Base-by-base conservation (phyloP, 352 stramenopile species). In the Phytophthora chlamydospora region DNA sequence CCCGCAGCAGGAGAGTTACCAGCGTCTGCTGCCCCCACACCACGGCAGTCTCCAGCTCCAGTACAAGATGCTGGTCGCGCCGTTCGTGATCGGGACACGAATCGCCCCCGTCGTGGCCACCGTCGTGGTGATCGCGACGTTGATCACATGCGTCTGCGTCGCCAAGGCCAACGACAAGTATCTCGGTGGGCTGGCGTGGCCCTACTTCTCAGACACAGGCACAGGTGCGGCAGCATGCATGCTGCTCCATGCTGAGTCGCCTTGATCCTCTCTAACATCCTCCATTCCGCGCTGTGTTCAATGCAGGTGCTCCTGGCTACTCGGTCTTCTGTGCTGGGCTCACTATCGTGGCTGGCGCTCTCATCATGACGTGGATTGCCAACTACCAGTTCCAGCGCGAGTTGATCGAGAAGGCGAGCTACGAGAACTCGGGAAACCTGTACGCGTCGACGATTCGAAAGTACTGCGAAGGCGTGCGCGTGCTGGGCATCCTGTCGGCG, bases 181-280 rank as follows among this genome's bases (percentile, higher is more conserved):
- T 50, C 59, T 75, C 3, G 80, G 80, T 33, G 75, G 75, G 0
- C 62, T 89, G 9, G 27, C 24, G 3, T 86, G 76, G 76, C 79
- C 76, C 16, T 89, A 83, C 62, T 73, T 89, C 60, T 85, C 76
- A 12, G 76, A 86, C 54, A 69, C 77, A 39, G 72, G 67, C 41
- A 68, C 75, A 51, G 70, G 70, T 78, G 35, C n/a, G 42, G 40
- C 13, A 24, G 21, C 11, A 41, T 35, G 14, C 29, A 21, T 40
- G 9, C 31, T 41, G 24, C n/a, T 49, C n/a, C 19, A 49, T 27
- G 8, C 33, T 27, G 31, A 34, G 21, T 24, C 21, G 21, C 21
- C 21, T 24, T 24, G 21, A 24, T 24, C 21, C 21, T 3, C 21
- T 24, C 21, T 45, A 31, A 36, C 36, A 52, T 11, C 13, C 8